These are phyloP conservation scores for Arthroderma sp. DNA, from an alignment of 2,329 filamentous ascomycete species.

Conservation along the genomic window DNA sequence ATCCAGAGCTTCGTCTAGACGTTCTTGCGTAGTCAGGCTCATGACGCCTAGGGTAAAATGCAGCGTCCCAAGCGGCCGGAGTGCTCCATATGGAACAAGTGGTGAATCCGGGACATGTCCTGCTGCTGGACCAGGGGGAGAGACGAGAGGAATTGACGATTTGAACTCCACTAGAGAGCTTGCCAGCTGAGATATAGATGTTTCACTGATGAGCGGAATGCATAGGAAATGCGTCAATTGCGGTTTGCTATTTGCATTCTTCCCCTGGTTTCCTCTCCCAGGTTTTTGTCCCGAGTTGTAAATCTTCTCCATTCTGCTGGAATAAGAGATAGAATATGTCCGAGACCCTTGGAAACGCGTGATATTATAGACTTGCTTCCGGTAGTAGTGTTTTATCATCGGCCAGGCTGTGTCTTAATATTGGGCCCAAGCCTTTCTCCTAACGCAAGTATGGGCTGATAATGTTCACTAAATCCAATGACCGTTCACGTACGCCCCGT, in stretches of 20 bases:
- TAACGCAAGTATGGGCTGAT: not conserved
- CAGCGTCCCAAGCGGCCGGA: slow-evolving; percentile 66
- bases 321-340: not conserved
- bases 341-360: not conserved
- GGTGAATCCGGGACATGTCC: slow-evolving; percentile 27
- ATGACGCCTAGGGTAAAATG: slow-evolving; percentile 84
- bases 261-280: not conserved
- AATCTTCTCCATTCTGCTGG: not conserved
- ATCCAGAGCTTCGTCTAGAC: slow-evolving; percentile 36
- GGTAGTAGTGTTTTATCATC: not conserved
- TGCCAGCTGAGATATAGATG: slow-evolving; percentile 54
- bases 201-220: slow-evolving; percentile 49
- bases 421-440: not conserved
- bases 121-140: slow-evolving; percentile 10
- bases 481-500: not conserved
- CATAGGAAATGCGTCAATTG: slow-evolving; percentile 38
- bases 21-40: slow-evolving; percentile 48
- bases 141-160: slow-evolving; percentile 38
- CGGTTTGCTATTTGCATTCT: slow-evolving; percentile 13
- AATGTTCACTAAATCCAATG: not conserved
- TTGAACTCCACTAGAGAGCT: slow-evolving; percentile 50
- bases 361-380: not conserved
- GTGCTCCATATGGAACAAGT: slow-evolving; percentile 51
- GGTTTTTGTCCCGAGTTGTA: not conserved
- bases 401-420: not conserved